These are phyloP conservation scores for Cordyceps cicadae DNA, from an alignment of 2,329 filamentous ascomycete species.

Conservation along the genomic window DNA sequence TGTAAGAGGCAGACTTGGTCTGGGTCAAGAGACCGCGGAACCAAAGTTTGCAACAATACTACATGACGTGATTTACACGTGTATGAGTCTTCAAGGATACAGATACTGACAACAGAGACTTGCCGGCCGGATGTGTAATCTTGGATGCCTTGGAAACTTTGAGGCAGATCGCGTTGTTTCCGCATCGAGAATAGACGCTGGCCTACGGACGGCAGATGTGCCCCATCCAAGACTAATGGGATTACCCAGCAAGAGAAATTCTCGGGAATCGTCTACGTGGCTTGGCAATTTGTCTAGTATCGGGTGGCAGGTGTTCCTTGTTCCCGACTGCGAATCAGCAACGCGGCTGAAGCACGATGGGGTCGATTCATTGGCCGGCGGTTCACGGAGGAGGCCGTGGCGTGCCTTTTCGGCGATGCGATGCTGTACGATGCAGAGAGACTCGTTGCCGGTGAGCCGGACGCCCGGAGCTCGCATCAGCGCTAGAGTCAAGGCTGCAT, in stretches of 20 bases:
- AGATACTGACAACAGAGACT: not conserved
- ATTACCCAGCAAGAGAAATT: not conserved
- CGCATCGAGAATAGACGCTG: not conserved
- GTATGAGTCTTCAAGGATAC: not conserved
- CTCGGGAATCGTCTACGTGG: not conserved
- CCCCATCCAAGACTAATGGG: not conserved
- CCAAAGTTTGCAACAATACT: not conserved
- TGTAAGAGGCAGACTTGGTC: no score
- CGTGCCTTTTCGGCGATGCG: not conserved
- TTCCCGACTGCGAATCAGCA: not conserved
- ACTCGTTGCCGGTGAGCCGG: not conserved
- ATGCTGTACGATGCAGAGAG: not conserved
- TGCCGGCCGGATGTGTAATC: not conserved
- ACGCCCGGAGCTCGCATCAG: constrained; percentile 1
- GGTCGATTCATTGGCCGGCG: not conserved
- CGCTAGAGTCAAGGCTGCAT: not conserved
- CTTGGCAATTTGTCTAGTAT: not conserved
- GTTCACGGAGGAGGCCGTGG: not conserved
- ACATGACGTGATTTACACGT: not conserved
- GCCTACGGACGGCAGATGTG: not conserved
- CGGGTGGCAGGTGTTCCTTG: not conserved
- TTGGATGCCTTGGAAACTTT: not conserved
- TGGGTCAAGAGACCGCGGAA: not conserved
- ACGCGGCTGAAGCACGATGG: not conserved
- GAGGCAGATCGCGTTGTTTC: not conserved